Percentiles rank a stretch among this genome's conserved stretches.
Evolutionary conservation across 202 grass and related monocot species (phyloP).

Genomic region (Schoenoplectus triqueter): DNA sequence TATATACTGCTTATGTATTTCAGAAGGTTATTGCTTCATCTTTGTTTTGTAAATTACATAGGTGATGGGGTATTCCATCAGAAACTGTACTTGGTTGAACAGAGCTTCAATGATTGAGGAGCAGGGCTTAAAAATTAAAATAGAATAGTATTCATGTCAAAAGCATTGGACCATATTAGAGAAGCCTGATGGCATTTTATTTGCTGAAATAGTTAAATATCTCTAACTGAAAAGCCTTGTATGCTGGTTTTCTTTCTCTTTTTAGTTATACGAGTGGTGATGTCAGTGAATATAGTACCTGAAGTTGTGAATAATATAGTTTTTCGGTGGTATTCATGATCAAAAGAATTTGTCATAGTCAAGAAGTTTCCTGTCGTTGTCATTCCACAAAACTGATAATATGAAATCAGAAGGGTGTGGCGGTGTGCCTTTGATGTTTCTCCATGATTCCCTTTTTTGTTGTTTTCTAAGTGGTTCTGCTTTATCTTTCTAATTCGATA

Average conservation of each 20-base stretch:
- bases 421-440: neutral
- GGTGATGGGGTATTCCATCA: neutral
- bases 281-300: neutral
- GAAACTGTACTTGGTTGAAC: neutral
- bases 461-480: neutral
- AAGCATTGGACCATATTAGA: slow-evolving; percentile 15
- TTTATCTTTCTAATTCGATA: neutral
- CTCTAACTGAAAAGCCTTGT: slow-evolving; percentile 1
- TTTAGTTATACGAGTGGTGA: neutral
- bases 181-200: neutral
- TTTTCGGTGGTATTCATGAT: neutral
- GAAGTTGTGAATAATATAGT: slow-evolving; percentile 26
- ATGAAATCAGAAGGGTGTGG: neutral
- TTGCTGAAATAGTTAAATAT: neutral
- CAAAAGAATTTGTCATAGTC: neutral
- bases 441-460: neutral
- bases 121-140: neutral
- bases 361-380: neutral
- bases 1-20: slow-evolving; percentile 1
- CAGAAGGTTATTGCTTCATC: slow-evolving; percentile 21
- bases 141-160: slow-evolving; percentile 19
- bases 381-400: neutral
- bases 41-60: slow-evolving; percentile 1
- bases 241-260: slow-evolving; percentile 1
- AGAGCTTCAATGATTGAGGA: neutral